phyloP scores from a whole-genome alignment of 148 eudicot genomes.

The Vaccinium darrowii region DNA sequence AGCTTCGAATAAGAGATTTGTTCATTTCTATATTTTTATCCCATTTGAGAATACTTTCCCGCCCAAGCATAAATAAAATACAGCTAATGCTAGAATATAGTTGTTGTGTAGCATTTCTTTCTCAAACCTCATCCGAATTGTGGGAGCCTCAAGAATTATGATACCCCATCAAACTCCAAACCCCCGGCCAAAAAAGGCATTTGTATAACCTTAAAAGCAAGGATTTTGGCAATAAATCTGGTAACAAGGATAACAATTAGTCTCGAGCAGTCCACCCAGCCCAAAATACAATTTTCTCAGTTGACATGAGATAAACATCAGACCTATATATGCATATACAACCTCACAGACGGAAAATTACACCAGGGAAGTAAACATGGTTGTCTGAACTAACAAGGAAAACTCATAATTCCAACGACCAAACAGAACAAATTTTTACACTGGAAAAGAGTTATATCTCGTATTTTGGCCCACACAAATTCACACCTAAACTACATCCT shows the following conservation, averaged over 20 bases:
- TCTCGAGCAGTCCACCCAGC: background rate
- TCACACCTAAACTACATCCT: background rate
- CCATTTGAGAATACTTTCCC: background rate
- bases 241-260: background rate
- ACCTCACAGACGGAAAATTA: background rate
- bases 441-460: background rate
- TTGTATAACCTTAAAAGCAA: slow-evolving; percentile 2
- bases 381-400: background rate
- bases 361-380: background rate
- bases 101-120: background rate
- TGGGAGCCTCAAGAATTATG: background rate
- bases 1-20: slow-evolving; percentile 1
- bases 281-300: background rate
- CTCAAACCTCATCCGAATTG: background rate
- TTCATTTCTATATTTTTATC: background rate
- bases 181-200: background rate
- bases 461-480: background rate
- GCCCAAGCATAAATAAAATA: background rate
- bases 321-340: background rate
- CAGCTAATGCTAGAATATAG: background rate
- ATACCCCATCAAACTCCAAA: background rate
- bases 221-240: background rate
- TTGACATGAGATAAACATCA: background rate
- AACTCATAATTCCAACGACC: background rate
- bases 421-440: background rate